These are phyloP conservation scores for Triticum urartu DNA, from an alignment of 176 grass and related monocot genomes.

Conservation along the genomic window DNA sequence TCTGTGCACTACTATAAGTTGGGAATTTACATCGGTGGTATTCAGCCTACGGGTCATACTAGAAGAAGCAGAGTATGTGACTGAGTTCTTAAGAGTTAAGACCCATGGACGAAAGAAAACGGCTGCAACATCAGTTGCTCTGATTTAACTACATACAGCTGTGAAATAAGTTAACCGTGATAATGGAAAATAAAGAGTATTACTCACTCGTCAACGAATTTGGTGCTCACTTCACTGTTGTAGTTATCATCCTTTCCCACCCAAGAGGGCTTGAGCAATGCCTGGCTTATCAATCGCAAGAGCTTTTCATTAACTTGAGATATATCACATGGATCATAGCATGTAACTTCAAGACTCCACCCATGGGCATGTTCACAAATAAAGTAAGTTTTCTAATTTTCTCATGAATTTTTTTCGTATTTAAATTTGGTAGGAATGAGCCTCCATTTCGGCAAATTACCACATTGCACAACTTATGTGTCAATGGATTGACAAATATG, in stretches of 20 bases:
- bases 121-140: not conserved
- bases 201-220: conserved; percentile 65
- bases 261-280: conserved; percentile 46
- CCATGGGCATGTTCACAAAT: conserved; percentile 43
- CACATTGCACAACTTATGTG: conserved; percentile 53
- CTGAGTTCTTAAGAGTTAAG: not conserved
- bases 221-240: conserved; percentile 55
- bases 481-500: conserved; percentile 74
- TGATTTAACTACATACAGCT: not conserved
- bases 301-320: conserved; percentile 48
- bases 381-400: conserved; percentile 34
- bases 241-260: conserved; percentile 59
- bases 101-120: not conserved
- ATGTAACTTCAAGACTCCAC: conserved; percentile 52
- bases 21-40: no score
- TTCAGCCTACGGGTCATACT: no score
- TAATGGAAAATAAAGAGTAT: not conserved
- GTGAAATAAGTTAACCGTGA: not conserved
- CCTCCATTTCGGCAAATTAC: conserved; percentile 62
- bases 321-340: conserved; percentile 51
- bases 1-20: no score
- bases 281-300: conserved; percentile 37
- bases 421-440: conserved; percentile 64
- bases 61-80: no score
- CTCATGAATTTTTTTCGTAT: conserved; percentile 63